These are phyloP conservation scores for Alopecurus myosuroides DNA, from an alignment of 176 grass and related monocot genomes.

Conservation along the genomic window DNA sequence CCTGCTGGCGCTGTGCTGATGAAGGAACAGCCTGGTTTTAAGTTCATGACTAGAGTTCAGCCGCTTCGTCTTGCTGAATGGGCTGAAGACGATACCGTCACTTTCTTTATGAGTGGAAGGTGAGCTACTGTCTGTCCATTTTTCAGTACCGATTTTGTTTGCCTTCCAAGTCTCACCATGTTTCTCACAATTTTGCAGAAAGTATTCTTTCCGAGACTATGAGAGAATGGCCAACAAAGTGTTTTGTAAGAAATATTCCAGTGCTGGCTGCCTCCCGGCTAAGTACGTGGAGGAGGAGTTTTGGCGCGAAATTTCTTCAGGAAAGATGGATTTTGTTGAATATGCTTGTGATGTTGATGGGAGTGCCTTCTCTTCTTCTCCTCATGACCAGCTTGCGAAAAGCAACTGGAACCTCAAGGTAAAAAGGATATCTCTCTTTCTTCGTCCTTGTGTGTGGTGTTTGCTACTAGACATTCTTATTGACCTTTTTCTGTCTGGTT, in stretches of 20 bases:
- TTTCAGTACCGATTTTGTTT: background rate
- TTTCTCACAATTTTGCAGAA: conserved; percentile 50
- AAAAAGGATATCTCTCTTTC: background rate
- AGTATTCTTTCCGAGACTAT: conserved; percentile 94
- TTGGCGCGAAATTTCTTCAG: conserved; percentile 97
- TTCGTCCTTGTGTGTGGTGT: background rate
- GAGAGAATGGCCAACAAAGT: conserved; percentile 97
- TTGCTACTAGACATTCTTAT: background rate
- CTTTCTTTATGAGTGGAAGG: conserved; percentile 99
- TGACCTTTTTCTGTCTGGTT: background rate
- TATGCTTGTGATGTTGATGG: conserved; percentile 99
- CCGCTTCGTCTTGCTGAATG: conserved; percentile 87
- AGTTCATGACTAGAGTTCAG: conserved; percentile 94
- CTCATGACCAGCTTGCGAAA: conserved; percentile 74
- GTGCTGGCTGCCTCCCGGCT: conserved; percentile 67
- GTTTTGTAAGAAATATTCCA: conserved; percentile 85
- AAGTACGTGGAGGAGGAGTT: conserved; percentile 93
- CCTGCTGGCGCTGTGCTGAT: conserved; percentile 79
- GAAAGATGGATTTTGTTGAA: conserved; percentile 90
- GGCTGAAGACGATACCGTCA: conserved; percentile 77
- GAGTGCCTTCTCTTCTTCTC: conserved; percentile 94
- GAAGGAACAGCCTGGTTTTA: conserved; percentile 89
- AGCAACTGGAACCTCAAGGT: conserved; percentile 99
- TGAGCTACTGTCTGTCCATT: conserved; percentile 23
- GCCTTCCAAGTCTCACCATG: background rate